Evolutionary conservation across 1,284 basidiomycete genomes (phyloP).

Genomic region (Ceratobasidium sp.): DNA sequence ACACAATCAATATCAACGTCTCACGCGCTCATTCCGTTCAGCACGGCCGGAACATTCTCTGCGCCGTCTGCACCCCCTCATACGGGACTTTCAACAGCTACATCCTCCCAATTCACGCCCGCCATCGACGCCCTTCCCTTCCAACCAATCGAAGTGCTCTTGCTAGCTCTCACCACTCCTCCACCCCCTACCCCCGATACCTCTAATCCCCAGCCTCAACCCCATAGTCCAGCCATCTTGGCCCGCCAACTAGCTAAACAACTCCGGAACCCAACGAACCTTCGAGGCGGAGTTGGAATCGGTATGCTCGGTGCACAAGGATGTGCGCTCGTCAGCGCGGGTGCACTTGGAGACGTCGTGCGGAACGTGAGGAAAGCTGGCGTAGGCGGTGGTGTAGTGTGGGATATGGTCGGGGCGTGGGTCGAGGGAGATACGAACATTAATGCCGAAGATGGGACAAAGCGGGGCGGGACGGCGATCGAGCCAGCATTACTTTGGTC

Average conservation of each 20-base stretch:
- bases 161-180: neutral
- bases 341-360: conserved; percentile 12
- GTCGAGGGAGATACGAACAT: neutral
- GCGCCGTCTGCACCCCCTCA: neutral
- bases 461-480: neutral
- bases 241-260: conserved; percentile 19
- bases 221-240: neutral
- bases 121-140: conserved; percentile 2
- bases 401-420: conserved; percentile 29
- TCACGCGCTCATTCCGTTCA: conserved; percentile 7
- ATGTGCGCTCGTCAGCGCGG: conserved; percentile 9
- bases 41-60: neutral
- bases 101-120: conserved; percentile 5
- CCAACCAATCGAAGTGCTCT: conserved; percentile 20
- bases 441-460: neutral
- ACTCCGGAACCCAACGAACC: conserved; percentile 10
- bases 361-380: neutral
- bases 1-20: neutral
- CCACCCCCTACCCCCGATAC: neutral
- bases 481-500: conserved; percentile 23
- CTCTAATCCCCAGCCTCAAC: neutral
- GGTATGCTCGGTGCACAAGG: neutral
- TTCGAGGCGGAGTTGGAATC: conserved; percentile 11
- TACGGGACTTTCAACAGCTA: conserved; percentile 13
- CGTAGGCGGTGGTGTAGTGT: conserved; percentile 11